These are phyloP conservation scores for Fraxinus baroniana DNA, from an alignment of 305 asterid species.

Conservation along the genomic window DNA sequence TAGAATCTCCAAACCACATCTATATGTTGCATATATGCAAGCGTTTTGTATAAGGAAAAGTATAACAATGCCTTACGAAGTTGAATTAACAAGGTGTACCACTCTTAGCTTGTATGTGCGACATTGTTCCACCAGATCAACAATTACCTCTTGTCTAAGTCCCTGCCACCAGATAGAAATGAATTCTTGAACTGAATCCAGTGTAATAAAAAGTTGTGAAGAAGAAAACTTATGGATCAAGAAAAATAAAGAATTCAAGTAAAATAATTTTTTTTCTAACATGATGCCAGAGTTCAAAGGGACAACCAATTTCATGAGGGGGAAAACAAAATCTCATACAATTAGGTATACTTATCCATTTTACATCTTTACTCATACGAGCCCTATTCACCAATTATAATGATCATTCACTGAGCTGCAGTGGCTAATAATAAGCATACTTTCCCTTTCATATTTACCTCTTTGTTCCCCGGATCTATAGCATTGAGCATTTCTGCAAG, in stretches of 20 bases:
- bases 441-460: conserved; percentile 47
- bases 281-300: conserved; percentile 10
- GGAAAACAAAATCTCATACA: background rate
- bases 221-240: background rate
- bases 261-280: background rate
- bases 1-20: conserved; percentile 6
- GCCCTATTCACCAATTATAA: conserved; percentile 8
- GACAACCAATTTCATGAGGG: background rate
- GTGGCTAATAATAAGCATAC: conserved; percentile 7
- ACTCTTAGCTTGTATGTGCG: conserved; percentile 94
- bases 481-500: conserved; percentile 97
- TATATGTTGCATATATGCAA: background rate
- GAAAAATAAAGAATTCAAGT: background rate
- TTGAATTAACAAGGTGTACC: conserved; percentile 96
- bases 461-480: conserved; percentile 85
- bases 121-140: conserved; percentile 95
- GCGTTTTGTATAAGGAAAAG: conserved; percentile 15
- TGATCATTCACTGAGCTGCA: conserved; percentile 17
- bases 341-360: conserved; percentile 8
- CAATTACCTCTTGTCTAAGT: conserved; percentile 89
- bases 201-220: background rate
- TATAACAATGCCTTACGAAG: conserved; percentile 71
- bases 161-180: conserved; percentile 51
- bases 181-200: conserved; percentile 11
- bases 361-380: background rate